Conservation (phyloP, 768 basidiomycete species). For the Inosperma sp. region DNA sequence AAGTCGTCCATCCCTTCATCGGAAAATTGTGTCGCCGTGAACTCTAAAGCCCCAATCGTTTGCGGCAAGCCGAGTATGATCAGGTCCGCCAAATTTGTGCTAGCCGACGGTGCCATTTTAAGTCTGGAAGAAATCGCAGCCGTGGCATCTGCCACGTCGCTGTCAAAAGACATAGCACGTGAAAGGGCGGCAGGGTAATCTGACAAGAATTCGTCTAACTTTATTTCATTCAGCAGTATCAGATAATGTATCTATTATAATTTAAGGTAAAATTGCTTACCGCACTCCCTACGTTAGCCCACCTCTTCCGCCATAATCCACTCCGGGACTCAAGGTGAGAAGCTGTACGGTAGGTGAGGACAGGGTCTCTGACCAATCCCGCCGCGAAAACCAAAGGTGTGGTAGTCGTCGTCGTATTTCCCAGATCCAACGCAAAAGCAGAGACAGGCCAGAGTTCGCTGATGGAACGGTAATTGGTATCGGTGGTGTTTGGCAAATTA, state of each 20-base stretch:
- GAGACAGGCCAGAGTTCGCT: slow-evolving; percentile 40
- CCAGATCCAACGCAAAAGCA: slow-evolving; percentile 45
- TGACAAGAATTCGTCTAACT: slow-evolving; percentile 39
- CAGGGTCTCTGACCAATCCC: slow-evolving; percentile 31
- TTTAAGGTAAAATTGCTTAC: not conserved
- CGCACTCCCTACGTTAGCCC: slow-evolving; percentile 4
- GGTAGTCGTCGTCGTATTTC: slow-evolving; percentile 26
- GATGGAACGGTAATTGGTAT: slow-evolving; percentile 38
- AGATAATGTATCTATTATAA: not conserved
- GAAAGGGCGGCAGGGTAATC: slow-evolving; percentile 36
- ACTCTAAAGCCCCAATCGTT: slow-evolving; percentile 42
- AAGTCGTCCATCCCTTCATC: slow-evolving; percentile 30
- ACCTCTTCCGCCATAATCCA: slow-evolving; percentile 1
- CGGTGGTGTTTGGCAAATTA: slow-evolving; percentile 35
- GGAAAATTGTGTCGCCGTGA: slow-evolving; percentile 36
- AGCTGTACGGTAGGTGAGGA: slow-evolving; percentile 9
- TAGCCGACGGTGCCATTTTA: not conserved
- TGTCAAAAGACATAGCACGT: slow-evolving; percentile 39
- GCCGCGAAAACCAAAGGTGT: slow-evolving; percentile 26
- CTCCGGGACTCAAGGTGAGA: not conserved
- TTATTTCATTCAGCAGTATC: not conserved
- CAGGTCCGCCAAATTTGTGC: slow-evolving; percentile 35
- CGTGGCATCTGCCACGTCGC: slow-evolving; percentile 33
- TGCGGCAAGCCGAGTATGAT: slow-evolving; percentile 43
- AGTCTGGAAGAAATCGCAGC: slow-evolving; percentile 4